Base-by-base conservation (phyloP, 345 rosid genomes). In the Pistacia vera region DNA sequence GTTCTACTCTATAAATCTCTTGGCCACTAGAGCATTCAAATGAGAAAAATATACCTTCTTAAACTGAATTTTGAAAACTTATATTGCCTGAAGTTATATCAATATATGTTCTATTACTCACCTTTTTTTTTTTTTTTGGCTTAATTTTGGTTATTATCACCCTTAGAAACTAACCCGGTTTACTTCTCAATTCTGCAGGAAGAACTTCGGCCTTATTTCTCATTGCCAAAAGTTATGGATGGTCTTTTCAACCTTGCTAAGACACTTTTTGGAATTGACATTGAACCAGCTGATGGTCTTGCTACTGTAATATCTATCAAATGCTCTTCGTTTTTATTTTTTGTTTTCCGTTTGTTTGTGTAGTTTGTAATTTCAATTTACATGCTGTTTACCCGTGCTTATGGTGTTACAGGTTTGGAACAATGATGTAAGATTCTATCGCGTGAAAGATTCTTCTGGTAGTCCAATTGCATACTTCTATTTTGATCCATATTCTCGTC, bases 401-500 rank as follows among this genome's bases (percentile, higher is more conserved):
- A 35, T 74, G 71, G 74, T 79, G 61, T 79, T 77, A 68, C 78
- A 93, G 99, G 94, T 95, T 65, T 95, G 99, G 99, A 91, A 90
- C 83, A 86, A 77, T 8, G 96, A 95, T 56, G 94, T 95, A 46
- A 88, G 81, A 79, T 95, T 95, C 84, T 95, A 90, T 79, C 10
- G 90, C 60, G 90, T 95, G 68, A 92, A 93, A 76, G 97, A 95
- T 81, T 87, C 96, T 73, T 87, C 90, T 66, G 93, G 97, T 60
- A 84, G 79, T 75, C 92, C 99, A 57, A 75, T 75, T 81, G 97
- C 99, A 11, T 93, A 95, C 81, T 95, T 95, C 78, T 93, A 93
- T 83, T 95, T 95, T 79, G 99, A 95, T 85, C 98, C 99, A 66
- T 93, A 90, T 77, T 91, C 98, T 74, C 98, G 99, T 66, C 98